Conservation (phyloP, 73 alveolate species). For the Tetrahymena elliotti region DNA sequence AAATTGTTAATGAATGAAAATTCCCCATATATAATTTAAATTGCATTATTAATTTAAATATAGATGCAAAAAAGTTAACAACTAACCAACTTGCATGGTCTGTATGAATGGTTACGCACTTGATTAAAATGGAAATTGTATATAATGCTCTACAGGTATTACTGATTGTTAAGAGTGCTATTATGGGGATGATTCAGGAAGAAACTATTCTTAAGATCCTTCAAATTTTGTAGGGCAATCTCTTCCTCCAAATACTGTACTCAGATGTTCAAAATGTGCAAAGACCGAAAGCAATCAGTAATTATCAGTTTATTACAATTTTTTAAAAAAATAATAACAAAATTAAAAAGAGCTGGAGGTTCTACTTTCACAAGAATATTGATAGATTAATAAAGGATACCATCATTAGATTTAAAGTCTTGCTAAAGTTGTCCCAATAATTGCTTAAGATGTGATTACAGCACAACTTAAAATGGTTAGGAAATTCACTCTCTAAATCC, state of each 20-base stretch:
- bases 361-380: not conserved
- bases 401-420: not conserved
- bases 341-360: not conserved
- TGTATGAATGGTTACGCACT: not conserved
- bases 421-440: not conserved
- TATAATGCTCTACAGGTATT: not conserved
- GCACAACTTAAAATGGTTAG: not conserved
- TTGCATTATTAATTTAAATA: not conserved
- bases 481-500: not conserved
- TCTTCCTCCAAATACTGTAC: not conserved
- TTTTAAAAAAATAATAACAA: not conserved
- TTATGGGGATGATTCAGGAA: not conserved
- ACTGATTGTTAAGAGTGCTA: not conserved
- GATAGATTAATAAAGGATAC: not conserved
- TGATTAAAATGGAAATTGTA: not conserved
- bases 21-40: not conserved
- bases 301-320: not conserved
- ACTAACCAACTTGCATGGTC: not conserved
- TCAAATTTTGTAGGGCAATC: not conserved
- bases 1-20: not conserved
- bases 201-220: not conserved
- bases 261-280: not conserved
- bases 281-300: not conserved
- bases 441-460: not conserved
- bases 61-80: not conserved